Conservation (phyloP, 1,139 yeast species). For the Kodamaea sp. region DNA sequence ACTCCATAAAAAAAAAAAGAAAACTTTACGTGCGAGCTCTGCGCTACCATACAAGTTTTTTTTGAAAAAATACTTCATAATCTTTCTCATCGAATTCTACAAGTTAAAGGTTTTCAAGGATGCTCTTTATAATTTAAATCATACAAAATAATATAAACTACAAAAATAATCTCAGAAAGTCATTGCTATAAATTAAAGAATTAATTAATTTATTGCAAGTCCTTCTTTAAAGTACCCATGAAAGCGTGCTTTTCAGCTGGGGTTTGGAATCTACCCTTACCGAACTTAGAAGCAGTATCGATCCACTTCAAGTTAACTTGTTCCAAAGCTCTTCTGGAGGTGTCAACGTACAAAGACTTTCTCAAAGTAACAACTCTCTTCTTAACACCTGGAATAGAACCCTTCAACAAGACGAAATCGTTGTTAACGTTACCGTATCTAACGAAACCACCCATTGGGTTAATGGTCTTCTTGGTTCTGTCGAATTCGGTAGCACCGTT, state of each 20-base stretch:
- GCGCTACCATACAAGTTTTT: not conserved
- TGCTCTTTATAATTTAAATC: not conserved
- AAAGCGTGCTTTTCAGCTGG: slow-evolving; percentile 99
- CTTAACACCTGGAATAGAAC: slow-evolving; percentile 99
- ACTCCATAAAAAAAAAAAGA: slow-evolving; percentile 1
- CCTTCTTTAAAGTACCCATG: slow-evolving; percentile 99
- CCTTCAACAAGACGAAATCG: slow-evolving; percentile 96
- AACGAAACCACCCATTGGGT: slow-evolving; percentile 99
- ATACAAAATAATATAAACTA: slow-evolving; percentile 3
- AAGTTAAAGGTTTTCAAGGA: not conserved
- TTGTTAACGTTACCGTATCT: slow-evolving; percentile 98
- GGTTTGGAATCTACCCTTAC: slow-evolving; percentile 99
- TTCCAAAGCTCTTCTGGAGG: slow-evolving; percentile 97
- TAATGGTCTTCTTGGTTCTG: slow-evolving; percentile 99
- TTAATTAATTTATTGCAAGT: slow-evolving; percentile 33
- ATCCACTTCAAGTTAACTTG: slow-evolving; percentile 98
- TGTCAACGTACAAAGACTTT: slow-evolving; percentile 97
- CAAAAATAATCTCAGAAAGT: slow-evolving; percentile 7
- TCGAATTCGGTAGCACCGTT: slow-evolving; percentile 96
- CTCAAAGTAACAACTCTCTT: slow-evolving; percentile 99
- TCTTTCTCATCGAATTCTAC: not conserved
- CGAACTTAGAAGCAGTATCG: slow-evolving; percentile 99
- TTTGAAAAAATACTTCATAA: no score
- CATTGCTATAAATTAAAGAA: not conserved
- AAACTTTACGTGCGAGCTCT: not conserved